Conservation (phyloP, 768 basidiomycete genomes). For the Leucogyrophana mollusca region DNA sequence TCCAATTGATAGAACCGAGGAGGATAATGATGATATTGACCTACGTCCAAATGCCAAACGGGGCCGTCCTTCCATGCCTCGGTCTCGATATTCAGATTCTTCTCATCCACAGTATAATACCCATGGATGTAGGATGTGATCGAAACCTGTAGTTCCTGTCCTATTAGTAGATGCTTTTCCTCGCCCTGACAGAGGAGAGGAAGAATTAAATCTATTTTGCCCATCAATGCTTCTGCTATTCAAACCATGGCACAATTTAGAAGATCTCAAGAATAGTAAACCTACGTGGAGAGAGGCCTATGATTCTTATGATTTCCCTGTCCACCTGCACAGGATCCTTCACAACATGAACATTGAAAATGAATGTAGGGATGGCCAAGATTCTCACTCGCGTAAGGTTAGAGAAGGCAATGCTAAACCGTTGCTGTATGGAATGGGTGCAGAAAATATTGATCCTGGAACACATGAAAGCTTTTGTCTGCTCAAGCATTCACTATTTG, state of each 20-base stretch:
- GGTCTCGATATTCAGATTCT: background rate
- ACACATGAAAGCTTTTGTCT: too few relatives aligned
- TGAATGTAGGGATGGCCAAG: slow-evolving; percentile 11
- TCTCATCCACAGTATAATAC: slow-evolving; percentile 3
- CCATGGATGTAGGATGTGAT: background rate
- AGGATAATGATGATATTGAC: too few relatives aligned
- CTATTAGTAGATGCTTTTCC: slow-evolving; percentile 2
- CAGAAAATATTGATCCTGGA: too few relatives aligned
- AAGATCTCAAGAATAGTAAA: background rate
- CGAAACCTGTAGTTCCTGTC: slow-evolving; percentile 3
- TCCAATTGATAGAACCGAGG: too few relatives aligned
- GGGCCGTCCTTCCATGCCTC: too few relatives aligned
- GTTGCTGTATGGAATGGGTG: too few relatives aligned
- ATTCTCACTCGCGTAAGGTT: too few relatives aligned
- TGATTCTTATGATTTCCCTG: background rate
- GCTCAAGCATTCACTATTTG: too few relatives aligned
- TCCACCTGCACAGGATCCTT: background rate
- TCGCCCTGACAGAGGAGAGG: background rate
- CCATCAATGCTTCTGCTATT: slow-evolving; percentile 1
- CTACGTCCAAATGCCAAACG: too few relatives aligned
- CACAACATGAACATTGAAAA: slow-evolving; percentile 5
- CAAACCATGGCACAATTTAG: slow-evolving; percentile 4
- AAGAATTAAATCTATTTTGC: background rate
- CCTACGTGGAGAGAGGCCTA: background rate
- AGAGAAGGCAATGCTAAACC: too few relatives aligned